Base-by-base conservation (phyloP, 176 grass and related monocot species). In the Saccharum officinarum region DNA sequence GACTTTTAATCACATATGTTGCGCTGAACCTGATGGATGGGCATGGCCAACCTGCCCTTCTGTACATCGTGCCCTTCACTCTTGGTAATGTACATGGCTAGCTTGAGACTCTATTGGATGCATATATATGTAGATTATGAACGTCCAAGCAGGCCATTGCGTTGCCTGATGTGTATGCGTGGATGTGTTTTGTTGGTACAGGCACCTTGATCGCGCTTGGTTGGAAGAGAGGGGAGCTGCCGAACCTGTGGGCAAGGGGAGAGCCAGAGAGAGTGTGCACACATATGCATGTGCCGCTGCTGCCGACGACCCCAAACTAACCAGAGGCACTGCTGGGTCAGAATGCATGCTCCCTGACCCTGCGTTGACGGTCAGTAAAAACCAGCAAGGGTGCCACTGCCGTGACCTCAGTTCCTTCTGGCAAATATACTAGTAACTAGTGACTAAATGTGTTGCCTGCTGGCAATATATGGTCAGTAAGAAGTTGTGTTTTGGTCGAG, bases 1-100 rank as follows among this genome's bases (percentile, higher is more conserved):
- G 96, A 78, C 84, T 98, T 52, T 89, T 98, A 50, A 90, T 94
- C 84, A 98, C 93, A 80, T 98, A 98, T 23, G 91, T 98, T 41
- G 96, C 93, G 3, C 67, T 98, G 87, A 98, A 98, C 84, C 91
- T 98, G 44, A 98, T 98, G 96, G 96, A 98, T 46, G 96, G 93
- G 16, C 93, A 98, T 42, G 96, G 96, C 37, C 96, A 98, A 75
- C 96, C 96, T 3, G 93, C 96, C 77, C 89, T 98, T 87, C 86
- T 98, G 83, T 98, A 98, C 81, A 95, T 98, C 4, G 96, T 98
- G 60, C 96, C 96, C 18, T 98, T 98, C 91, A 95, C 93, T 15
- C 85, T 98, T 18, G 96, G 96, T 95, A 91, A 92, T 77, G 78
- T 11, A 49, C 41, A 26, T 80, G 63, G 61, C 44, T 63, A n/a